Evolutionary conservation across 805 yeast species (phyloP).

Genomic region (Yarrowia phangngaensis): DNA sequence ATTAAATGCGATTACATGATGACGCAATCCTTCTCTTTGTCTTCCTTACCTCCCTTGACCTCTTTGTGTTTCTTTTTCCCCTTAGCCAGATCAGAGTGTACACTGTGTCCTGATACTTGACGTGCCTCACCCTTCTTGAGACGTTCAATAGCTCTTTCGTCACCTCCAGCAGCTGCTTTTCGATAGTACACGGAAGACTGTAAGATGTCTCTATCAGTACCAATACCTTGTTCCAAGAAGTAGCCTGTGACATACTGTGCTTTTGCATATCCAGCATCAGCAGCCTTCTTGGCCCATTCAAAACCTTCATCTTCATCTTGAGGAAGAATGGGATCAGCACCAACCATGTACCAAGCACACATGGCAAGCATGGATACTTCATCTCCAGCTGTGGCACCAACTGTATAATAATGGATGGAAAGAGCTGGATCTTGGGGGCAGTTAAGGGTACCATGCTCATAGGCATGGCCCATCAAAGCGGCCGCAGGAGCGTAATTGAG

Average conservation of each 20-base stretch:
- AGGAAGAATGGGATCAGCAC: slow-evolving; percentile 77
- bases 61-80: slow-evolving; percentile 28
- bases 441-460: slow-evolving; percentile 68
- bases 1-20: slow-evolving; percentile 32
- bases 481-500: slow-evolving; percentile 82
- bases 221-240: slow-evolving; percentile 83
- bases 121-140: slow-evolving; percentile 30
- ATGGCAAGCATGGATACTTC: slow-evolving; percentile 85
- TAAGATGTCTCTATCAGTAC: slow-evolving; percentile 57
- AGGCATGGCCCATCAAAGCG: slow-evolving; percentile 71
- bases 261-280: slow-evolving; percentile 65
- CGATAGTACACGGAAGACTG: slow-evolving; percentile 72
- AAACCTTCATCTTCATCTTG: slow-evolving; percentile 81
- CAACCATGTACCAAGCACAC: slow-evolving; percentile 96
- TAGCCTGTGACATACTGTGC: slow-evolving; percentile 84
- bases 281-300: slow-evolving; percentile 91
- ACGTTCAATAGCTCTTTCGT: slow-evolving; percentile 47
- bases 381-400: slow-evolving; percentile 86
- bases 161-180: slow-evolving; percentile 63
- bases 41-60: slow-evolving; percentile 7
- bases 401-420: slow-evolving; percentile 87
- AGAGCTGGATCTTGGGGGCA: slow-evolving; percentile 75
- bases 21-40: slow-evolving; percentile 37
- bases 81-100: slow-evolving; percentile 4
- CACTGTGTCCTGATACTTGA: slow-evolving; percentile 10